Base-by-base conservation (phyloP, 179 eudicot species). In the Spergularia azorica region DNA sequence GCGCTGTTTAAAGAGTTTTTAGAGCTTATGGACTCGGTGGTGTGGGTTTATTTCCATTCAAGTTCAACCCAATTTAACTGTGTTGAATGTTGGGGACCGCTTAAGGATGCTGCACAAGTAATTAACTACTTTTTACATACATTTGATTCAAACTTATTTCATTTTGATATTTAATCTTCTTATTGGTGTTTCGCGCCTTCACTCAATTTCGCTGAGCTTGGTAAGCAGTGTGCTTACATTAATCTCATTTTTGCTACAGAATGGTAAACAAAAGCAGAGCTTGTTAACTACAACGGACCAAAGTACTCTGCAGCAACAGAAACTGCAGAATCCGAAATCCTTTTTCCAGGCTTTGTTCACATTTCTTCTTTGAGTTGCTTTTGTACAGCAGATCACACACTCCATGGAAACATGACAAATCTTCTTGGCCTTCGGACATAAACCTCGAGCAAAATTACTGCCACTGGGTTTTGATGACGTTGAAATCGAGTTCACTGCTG, bases 31-130 rank as follows among this genome's bases (percentile, higher is more conserved):
- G 92, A 90, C 70, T 89, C 97, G 16, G 52, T 83, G 18, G 98
- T 94, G 72, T 87, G 92, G 76, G 97, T 94, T 56, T 89, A 88
- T 68, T 94, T 92, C 86, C 98, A 94, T 82, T 94, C 98, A 46
- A 87, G 94, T 73, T 86, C 84, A 3, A 76, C 82, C 58, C 88
- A 94, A 76, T 94, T 86, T 83, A 92, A 94, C 70, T 90, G 91
- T 11, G 80, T 88, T 9, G 98, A 94, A 73, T 86, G 90, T 71
- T 94, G 98, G 98, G 97, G 97, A 0, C 84, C 97, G 2, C 87
- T 94, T 68, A 90, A 87, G 84, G 94, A 92, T 76, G 98, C 97
- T 79, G 88, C 93, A 70, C 83, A 82, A 90, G 98, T 89, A 88
- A 71, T 14, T 15, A 18, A 6, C 21, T 36, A 20, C 39, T 48